phyloP scores from a whole-genome alignment of 2,329 filamentous ascomycete species.

The Aspergillus tubingensis region DNA sequence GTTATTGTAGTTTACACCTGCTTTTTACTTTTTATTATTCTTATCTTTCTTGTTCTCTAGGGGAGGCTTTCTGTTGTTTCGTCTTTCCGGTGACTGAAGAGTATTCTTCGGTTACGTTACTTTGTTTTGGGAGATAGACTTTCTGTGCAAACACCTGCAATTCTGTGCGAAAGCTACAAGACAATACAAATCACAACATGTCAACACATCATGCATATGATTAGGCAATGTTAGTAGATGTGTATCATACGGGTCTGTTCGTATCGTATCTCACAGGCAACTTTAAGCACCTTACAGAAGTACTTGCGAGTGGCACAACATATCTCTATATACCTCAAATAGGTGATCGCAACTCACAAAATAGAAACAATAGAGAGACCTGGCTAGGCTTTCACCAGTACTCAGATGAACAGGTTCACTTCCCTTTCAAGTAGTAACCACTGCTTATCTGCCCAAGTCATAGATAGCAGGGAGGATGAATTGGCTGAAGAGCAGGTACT shows the following conservation, averaged over 20 bases:
- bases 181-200: not conserved
- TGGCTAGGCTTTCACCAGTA: not conserved
- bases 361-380: not conserved
- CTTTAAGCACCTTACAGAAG: not conserved
- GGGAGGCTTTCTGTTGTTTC: not conserved
- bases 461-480: not conserved
- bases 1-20: slow-evolving; percentile 13
- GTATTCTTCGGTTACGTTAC: not conserved
- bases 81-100: not conserved
- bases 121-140: not conserved
- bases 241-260: not conserved
- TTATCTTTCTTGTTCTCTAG: not conserved
- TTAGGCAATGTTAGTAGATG: not conserved
- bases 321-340: not conserved
- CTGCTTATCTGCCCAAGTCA: not conserved
- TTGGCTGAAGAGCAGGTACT: not conserved
- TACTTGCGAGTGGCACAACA: not conserved
- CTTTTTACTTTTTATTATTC: not conserved
- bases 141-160: not conserved
- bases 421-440: not conserved
- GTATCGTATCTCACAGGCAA: not conserved
- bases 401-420: not conserved
- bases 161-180: not conserved
- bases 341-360: not conserved
- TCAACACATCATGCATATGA: not conserved